Evolutionary conservation across 331 rosid species (phyloP), one percentile per base, ranked within the genome.

Genomic region (Cydonia oblonga): DNA sequence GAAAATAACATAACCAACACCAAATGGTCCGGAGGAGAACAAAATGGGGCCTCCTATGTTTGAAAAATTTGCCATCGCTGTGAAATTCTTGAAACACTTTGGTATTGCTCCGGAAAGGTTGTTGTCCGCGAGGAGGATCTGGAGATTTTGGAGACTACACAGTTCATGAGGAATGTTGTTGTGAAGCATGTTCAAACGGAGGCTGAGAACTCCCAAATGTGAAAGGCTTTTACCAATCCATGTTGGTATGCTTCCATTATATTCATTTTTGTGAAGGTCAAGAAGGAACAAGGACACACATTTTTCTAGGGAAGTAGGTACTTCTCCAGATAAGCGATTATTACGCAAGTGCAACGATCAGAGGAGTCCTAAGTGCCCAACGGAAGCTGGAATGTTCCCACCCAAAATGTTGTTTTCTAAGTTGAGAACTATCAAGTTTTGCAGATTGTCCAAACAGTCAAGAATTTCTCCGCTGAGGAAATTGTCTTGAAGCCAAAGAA

Each of bases 1-100:
- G 0, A 49, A 49, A 49, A 0, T 0, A 49, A 1, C 54, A 49
- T 2, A 0, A 16, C 4, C 54, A 0, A n/a, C n/a, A n/a, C 3
- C n/a, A 2, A 16, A 0, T 6, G 54, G n/a, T n/a, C n/a, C n/a
- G n/a, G n/a, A n/a, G n/a, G n/a, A 49, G 54, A 49, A 49, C 20
- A 46, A 15, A 46, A 46, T 46, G 53, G n/a, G 53, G 2, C 0
- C 8, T 16, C 54, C 54, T 1, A 4, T 5, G 20, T 49, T 49
- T 49, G 54, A 49, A 16, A 16, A 49, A 1, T 49, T 49, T 49
- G 4, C 1, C 54, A 49, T 49, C 20, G 9, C n/a, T 0, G 1
- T 6, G 20, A 49, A 49, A 49, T 49, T 49, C 9, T 16, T 49
- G 54, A 49, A 49, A 49, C 9, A 49, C 6, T 8, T 49, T 49